A percentile compares a stretch with the other conserved stretches of the same genome.
phyloP scores from a whole-genome alignment of 2,329 filamentous ascomycete genomes.

The Rosellinia necatrix region DNA sequence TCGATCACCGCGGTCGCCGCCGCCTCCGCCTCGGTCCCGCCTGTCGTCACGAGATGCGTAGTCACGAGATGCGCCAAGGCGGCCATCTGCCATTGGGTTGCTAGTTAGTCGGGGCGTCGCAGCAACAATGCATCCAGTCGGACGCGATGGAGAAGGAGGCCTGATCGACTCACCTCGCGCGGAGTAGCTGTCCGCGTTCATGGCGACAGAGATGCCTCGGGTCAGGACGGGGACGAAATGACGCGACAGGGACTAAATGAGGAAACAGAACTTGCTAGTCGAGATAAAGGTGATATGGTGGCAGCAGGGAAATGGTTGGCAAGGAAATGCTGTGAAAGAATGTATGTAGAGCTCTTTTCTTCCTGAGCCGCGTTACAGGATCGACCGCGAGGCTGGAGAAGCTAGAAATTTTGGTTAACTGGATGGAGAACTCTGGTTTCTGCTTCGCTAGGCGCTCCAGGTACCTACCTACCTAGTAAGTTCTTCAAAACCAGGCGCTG shows the following conservation, averaged over 20 bases:
- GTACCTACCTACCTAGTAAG: not conserved
- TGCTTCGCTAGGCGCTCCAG: too few relatives aligned
- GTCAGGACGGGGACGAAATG: not conserved
- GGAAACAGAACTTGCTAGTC: not conserved
- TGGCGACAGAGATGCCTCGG: constrained; percentile 47
- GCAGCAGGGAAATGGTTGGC: not conserved
- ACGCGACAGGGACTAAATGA: constrained; percentile 2
- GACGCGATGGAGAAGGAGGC: constrained; percentile 40
- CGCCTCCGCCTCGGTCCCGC: constrained; percentile 48
- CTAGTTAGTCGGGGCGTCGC: constrained; percentile 29
- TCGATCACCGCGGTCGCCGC: constrained; percentile 39
- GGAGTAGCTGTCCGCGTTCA: constrained; percentile 87
- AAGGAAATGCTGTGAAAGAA: constrained; percentile 20
- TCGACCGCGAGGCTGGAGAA: constrained; percentile 41
- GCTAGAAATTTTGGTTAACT: constrained; percentile 42
- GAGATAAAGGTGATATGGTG: constrained; percentile 11
- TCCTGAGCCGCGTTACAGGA: constrained; percentile 37
- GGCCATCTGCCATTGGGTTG: constrained; percentile 47
- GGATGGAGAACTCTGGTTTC: constrained; percentile 28
- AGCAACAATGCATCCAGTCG: constrained; percentile 11
- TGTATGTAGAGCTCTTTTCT: constrained; percentile 33
- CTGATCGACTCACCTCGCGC: constrained; percentile 65
- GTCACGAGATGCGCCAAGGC: constrained; percentile 58
- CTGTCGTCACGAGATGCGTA: constrained; percentile 55
- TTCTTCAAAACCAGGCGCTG: too few relatives aligned